Base-by-base conservation (phyloP, 2,329 filamentous ascomycete species). In the Fulvia fulva region DNA sequence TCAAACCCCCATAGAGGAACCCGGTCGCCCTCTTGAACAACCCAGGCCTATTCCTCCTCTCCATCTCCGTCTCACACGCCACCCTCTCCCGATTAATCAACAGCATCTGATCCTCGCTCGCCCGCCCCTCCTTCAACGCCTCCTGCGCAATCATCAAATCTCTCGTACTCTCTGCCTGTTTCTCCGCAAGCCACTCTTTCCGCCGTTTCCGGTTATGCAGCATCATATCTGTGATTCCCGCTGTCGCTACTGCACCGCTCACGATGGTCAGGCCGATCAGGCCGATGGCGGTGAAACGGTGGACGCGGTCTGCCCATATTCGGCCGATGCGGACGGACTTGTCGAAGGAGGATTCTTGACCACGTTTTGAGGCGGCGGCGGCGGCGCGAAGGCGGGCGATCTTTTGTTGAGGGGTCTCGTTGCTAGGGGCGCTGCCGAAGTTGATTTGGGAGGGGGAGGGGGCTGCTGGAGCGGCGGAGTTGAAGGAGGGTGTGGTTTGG, bases 171-270 rank as follows among this genome's bases (percentile, higher is more conserved):
- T 78, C 70, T 50, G 74, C 74, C 64, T 81, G 75, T 67, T 85
- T 75, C 60, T 80, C 74, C 46, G 75, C 80, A 62, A 85, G 79
- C 78, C 81, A 89, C 62, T 87, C 82, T 37, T 78, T 78, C 57
- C 82, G 78, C 76, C 87, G 85, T 58, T 82, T 79, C 56, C 86
- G 81, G 72, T 88, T 89, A 75, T 88, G 85, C 59, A 87, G 73
- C 58, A 88, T 79, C 78, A 89, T 83, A 67, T 87, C 86, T 59
- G 83, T 80, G 63, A 87, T 79, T 9, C 86, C 85, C 70, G 87
- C 87, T 41, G 83, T 78, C 37, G 84, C 85, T 46, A 87, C 80
- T 44, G 81, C 80, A 65, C 79, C 83, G 53, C 81, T 79, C 61
- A 87, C 75, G 58, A 85, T 85, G 82, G 70, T 85, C 62, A 84